Evolutionary conservation across 2,329 filamentous ascomycete species (phyloP), one percentile per base, ranked within the genome.

Genomic region (Calonectria fujianensis): DNA sequence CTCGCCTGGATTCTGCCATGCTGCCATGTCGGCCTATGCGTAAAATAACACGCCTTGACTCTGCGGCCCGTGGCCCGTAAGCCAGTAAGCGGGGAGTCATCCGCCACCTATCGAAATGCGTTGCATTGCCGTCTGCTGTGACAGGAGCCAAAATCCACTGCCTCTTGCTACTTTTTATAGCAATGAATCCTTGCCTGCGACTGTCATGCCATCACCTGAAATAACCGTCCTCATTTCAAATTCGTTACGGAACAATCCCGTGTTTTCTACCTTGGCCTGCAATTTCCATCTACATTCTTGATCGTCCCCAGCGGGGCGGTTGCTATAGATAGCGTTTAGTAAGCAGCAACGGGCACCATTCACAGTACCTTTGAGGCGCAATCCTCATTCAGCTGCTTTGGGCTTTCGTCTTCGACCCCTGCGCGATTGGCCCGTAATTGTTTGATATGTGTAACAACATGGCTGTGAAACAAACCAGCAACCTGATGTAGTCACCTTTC

Each of bases 131-230:
- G n/a, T 57, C 29, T n/a, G 37, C 37, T 65, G 59, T 48, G 59
- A 71, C 61, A 71, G 37, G 50, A 66, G 37, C 35, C 59, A 16
- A 54, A 48, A 5, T 18, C 31, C 37, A 31, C 29, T n/a, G 29
- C 51, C 29, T 37, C 18, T 13, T 37, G 32, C 32, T 68, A 14
- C 50, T 61, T 69, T 51, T 51, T 61, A 71, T 65, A 71, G 69
- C 24, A 57, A 14, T 31, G 14, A 5, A n/a, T 11, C 48, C 69
- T 29, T 29, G 50, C 2, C 14, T 20, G n/a, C 10, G 14, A 37
- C 35, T 11, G 14, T 18, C n/a, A n/a, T 50, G 35, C 32, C 31
- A 11, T 57, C 31, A 16, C 4, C n/a, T 39, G 41, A 35, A 39
- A 37, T 27, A 24, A 29, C 2, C 41, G 57, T 24, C 4, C 41